Evolutionary conservation across 495 filamentous ascomycete species (phyloP), one percentile per base, ranked within the genome.

Genomic region (Annulohypoxylon maeteangense): DNA sequence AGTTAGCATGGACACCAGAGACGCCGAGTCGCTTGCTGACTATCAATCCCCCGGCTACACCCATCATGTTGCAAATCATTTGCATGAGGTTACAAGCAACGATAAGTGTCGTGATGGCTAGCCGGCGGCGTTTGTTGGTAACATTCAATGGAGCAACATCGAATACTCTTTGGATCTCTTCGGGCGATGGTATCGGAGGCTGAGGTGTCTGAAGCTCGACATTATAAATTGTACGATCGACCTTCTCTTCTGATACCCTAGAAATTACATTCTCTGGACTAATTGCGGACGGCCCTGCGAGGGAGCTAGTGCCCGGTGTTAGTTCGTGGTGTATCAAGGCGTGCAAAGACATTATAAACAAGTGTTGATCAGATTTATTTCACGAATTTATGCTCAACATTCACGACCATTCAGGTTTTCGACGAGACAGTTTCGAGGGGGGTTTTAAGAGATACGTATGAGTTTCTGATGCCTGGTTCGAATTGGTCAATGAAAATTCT

Each of bases 41-140:
- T 31, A 38, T 40, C 5, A 79, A 62, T 8, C 76, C 76, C 0
- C 69, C 60, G 31, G 71, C 72, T 40, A 78, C 73, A 20, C 78
- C 76, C 45, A 74, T 65, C 20, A 74, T 54, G 44, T 78, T 68
- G 27, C 72, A 74, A 16, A 78, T 78, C 72, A 75, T 77, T 53
- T 77, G 68, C 44, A 76, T 74, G 16, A 77, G 65, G 23, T 78
- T 75, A 36, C 67, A 71, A 22, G 67, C 48, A 36, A 72, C 75
- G 47, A 78, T 76, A 31, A 77, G 70, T 18, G 71, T 59, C 2
- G 62, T 66, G 20, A 60, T 70, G 18, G 42, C 54, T 14, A 70
- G 23, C 34, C 67, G 60, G 12, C 67, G 67, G 16, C 45, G 7
- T 22, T 65, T 70, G 27, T 65, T 70, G 44, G 60, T 45, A 4